Evolutionary conservation across 768 basidiomycete species (phyloP), one percentile per base, ranked within the genome.

Genomic region (Mycena olivaceomarginata): DNA sequence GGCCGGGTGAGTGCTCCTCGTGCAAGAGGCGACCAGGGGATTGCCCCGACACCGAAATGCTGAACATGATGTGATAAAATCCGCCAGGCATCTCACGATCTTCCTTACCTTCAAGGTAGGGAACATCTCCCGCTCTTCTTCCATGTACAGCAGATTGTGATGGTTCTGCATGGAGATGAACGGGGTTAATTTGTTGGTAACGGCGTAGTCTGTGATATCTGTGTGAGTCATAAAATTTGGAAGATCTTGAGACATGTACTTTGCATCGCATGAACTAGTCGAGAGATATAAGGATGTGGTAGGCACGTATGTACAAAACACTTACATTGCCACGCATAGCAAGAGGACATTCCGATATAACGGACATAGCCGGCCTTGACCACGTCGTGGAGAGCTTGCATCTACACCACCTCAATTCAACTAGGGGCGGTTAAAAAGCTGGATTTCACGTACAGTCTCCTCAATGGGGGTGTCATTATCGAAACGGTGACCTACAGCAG

Each of bases 111-210:
- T 90, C 45, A 91, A 82, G 4, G 89, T 90, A 2, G 93, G 93
- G 80, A 93, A 90, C 91, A 92, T 91, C 80, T 92, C 91, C 2
- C 91, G 85, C 80, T 92, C 93, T 79, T 94, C 93, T 81, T 94
- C 93, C 18, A 93, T 86, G 79, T 94, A 94, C 20, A 92, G 77
- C 15, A 92, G 83, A 74, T 85, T 91, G 82, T 94, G 89, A 75
- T 92, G 91, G 80, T 94, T 94, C 82, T 94, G 93, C 93, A 94
- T 93, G 2, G 91, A 91, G 79, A 94, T 91, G 83, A 94, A 93
- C 0, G 90, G 91, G 0, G 90, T 91, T 4, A 91, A 83, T 11
- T 89, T 88, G 81, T 94, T 91, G 46, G 86, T 82, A 72, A 92
- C 89, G 1, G 92, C 93, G 80, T 93, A 93, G 59, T 39, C 59